phyloP scores from a whole-genome alignment of 257 asterid genomes.

The Solanum boliviense region DNA sequence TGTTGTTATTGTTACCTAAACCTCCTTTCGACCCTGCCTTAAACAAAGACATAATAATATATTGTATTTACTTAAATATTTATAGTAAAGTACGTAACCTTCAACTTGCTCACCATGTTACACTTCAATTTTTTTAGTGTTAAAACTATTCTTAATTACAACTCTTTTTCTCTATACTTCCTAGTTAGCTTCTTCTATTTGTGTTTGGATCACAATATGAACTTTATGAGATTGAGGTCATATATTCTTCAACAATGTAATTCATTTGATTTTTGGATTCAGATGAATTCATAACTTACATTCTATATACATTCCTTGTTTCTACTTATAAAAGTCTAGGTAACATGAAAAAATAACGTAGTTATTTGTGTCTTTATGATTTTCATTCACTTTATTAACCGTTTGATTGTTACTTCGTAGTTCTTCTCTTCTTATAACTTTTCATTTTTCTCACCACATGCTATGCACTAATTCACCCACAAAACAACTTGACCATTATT shows the following conservation, averaged over 20 bases:
- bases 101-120: neutral
- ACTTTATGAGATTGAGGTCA: neutral
- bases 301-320: rapidly evolving
- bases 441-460: neutral
- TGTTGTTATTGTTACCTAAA: neutral
- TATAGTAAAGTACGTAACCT: neutral
- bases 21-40: neutral
- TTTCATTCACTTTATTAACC: neutral
- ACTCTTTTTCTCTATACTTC: neutral
- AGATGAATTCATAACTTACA: neutral
- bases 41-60: neutral
- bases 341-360: neutral
- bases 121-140: neutral
- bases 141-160: neutral
- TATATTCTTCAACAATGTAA: neutral
- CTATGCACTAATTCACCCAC: neutral
- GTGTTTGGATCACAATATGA: neutral
- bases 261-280: neutral
- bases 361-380: neutral
- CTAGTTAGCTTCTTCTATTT: neutral
- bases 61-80: neutral
- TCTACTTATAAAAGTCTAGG: neutral
- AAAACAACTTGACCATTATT: neutral
- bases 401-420: neutral
- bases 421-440: neutral